Evolutionary conservation across 1,284 basidiomycete genomes (phyloP).

Genomic region (Abortiporus biennis): DNA sequence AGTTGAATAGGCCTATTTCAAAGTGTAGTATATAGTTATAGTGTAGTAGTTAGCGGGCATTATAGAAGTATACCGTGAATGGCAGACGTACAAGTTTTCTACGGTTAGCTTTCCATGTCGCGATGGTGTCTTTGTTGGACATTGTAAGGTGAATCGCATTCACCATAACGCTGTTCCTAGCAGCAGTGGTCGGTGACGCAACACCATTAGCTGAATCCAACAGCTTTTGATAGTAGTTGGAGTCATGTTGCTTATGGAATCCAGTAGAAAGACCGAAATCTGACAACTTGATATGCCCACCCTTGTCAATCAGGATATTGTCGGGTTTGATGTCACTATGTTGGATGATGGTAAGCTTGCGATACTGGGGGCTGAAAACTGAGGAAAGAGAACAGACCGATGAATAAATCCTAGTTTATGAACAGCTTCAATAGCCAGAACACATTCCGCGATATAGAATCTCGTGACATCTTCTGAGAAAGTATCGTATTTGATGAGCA

Average conservation of each 20-base stretch:
- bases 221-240: slow-evolving; percentile 90
- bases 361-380: neutral
- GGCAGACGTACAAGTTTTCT: slow-evolving; percentile 76
- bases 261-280: slow-evolving; percentile 98
- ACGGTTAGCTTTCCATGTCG: slow-evolving; percentile 98
- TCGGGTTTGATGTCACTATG: slow-evolving; percentile 96
- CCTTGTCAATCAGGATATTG: slow-evolving; percentile 96
- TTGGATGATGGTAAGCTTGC: neutral
- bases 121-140: slow-evolving; percentile 89
- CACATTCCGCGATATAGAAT: slow-evolving; percentile 99
- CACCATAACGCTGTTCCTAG: slow-evolving; percentile 91
- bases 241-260: slow-evolving; percentile 96
- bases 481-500: slow-evolving; percentile 99
- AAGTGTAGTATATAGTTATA: slow-evolving; percentile 2
- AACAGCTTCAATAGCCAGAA: slow-evolving; percentile 96
- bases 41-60: neutral
- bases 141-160: slow-evolving; percentile 95
- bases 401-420: slow-evolving; percentile 99
- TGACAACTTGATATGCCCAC: slow-evolving; percentile 95
- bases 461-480: slow-evolving; percentile 98
- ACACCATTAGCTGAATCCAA: slow-evolving; percentile 49
- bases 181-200: slow-evolving; percentile 30
- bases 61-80: neutral
- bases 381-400: slow-evolving; percentile 50
- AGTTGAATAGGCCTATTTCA: slow-evolving; percentile 87